These are phyloP conservation scores for Collybia nuda DNA, from an alignment of 768 basidiomycete genomes.

Conservation along the genomic window DNA sequence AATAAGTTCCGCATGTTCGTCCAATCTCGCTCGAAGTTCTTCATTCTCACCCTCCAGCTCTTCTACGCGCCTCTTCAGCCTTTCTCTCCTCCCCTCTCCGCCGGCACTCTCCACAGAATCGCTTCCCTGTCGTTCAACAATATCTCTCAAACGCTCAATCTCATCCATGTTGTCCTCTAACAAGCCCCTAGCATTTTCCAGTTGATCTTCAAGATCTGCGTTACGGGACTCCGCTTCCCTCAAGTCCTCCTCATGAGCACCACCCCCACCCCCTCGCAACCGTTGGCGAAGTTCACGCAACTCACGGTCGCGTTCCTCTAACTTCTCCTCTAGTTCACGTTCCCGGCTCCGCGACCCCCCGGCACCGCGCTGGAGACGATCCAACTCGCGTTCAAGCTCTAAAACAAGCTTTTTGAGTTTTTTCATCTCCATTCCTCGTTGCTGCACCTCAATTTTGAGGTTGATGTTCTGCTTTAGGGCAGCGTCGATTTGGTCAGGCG, in stretches of 20 bases:
- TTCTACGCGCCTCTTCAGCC: slow-evolving; percentile 49
- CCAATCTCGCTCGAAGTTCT: slow-evolving; percentile 54
- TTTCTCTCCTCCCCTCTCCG: slow-evolving; percentile 38
- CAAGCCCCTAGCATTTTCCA: slow-evolving; percentile 67
- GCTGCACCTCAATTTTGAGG: slow-evolving; percentile 90
- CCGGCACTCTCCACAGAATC: slow-evolving; percentile 36
- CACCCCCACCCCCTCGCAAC: slow-evolving; percentile 30
- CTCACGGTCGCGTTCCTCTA: slow-evolving; percentile 74
- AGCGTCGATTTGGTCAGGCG: slow-evolving; percentile 90
- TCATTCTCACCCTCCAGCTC: slow-evolving; percentile 65
- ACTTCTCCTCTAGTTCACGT: slow-evolving; percentile 72
- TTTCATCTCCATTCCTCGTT: slow-evolving; percentile 88
- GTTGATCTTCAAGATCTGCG: slow-evolving; percentile 68
- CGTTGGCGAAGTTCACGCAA: slow-evolving; percentile 50
- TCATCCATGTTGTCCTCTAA: slow-evolving; percentile 85
- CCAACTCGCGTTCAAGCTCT: slow-evolving; percentile 80
- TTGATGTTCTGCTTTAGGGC: slow-evolving; percentile 91
- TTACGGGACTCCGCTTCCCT: slow-evolving; percentile 61
- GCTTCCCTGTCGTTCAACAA: slow-evolving; percentile 58
- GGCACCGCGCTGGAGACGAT: slow-evolving; percentile 56
- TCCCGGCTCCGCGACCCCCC: slow-evolving; percentile 51
- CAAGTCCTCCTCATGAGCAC: slow-evolving; percentile 49
- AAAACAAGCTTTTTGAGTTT: slow-evolving; percentile 86
- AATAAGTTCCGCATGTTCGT: slow-evolving; percentile 59
- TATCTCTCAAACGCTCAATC: slow-evolving; percentile 68